Evolutionary conservation across 2,329 filamentous ascomycete genomes (phyloP), one percentile per base, ranked within the genome.

Genomic region (Fusarium napiforme): DNA sequence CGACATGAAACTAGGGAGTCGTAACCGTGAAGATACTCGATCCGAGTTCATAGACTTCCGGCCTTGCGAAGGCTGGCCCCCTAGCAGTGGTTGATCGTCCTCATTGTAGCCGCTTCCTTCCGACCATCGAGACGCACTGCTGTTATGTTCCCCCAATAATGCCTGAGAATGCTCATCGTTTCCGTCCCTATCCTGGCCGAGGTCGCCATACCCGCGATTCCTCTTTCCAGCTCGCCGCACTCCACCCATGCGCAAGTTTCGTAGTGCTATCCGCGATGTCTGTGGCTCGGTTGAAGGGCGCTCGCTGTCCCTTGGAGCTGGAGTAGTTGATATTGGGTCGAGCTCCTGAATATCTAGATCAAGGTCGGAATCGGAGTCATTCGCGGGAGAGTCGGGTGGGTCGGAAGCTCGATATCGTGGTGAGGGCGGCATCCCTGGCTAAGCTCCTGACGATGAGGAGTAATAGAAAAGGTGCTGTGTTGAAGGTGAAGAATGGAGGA

Each of bases 291-390:
- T 52, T 26, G 77, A 71, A 40, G 72, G 62, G 46, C 62, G 76
- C 50, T 80, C 80, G 71, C 79, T 79, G 53, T 72, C 69, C 53
- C 78, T 79, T 55, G 80, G 76, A 67, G 79, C 70, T 75, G 81
- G 78, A 76, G 80, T 78, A 73, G 79, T 79, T n/a, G 84, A 83
- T 67, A 83, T 79, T 79, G 93, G 93, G 79, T 95, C 93, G 75
- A 96, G 90, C 85, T 96, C 93, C 78, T 94, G 88, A 75, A 94
- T 87, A 78, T 94, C 92, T 77, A 96, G 87, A 77, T 95, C 92
- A 78, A 96, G 89, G 80, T 96, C 93, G 71, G 83, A 82, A 64
- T 95, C 93, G 80, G 91, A 93, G 80, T 95, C 92, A 83, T 91
- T 86, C 78, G 85, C 83, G 69, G 87, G 87, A 68, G 88, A 90